A percentile compares a stretch with the other conserved stretches of the same genome.
These are phyloP conservation scores for Naganishia sp. DNA, from an alignment of 1,284 basidiomycete species.

Conservation along the genomic window DNA sequence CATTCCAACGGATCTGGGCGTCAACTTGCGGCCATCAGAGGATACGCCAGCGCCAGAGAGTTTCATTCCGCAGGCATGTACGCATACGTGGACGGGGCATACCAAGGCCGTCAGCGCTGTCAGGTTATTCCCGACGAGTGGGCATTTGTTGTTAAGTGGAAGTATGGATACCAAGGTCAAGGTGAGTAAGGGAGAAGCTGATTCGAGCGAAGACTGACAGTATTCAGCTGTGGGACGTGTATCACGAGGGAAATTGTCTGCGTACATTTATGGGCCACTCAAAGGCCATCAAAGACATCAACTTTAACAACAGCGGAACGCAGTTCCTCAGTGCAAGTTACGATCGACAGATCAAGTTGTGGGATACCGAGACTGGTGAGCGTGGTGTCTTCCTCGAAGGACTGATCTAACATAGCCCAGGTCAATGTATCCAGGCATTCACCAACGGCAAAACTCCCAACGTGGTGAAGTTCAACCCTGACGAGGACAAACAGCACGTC, in stretches of 20 bases:
- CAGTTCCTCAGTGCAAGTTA: constrained; percentile 91
- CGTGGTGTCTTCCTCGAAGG: background rate
- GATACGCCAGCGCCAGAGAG: constrained; percentile 85
- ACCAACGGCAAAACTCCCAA: constrained; percentile 96
- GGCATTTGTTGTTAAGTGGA: constrained; percentile 87
- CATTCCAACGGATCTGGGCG: constrained; percentile 68
- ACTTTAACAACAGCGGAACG: constrained; percentile 88
- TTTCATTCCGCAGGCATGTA: constrained; percentile 91
- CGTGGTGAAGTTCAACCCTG: constrained; percentile 91
- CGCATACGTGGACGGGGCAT: constrained; percentile 97
- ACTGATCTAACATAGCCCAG: constrained; percentile 35
- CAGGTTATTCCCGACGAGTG: constrained; percentile 86
- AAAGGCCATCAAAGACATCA: constrained; percentile 93
- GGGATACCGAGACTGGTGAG: constrained; percentile 93
- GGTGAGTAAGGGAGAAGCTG: constrained; percentile 56
- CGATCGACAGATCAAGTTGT: constrained; percentile 95
- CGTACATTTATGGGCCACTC: constrained; percentile 96
- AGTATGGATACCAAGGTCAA: constrained; percentile 99
- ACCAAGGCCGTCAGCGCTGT: constrained; percentile 95
- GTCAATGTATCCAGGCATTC: constrained; percentile 92
- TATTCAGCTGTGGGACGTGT: constrained; percentile 93
- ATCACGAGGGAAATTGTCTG: constrained; percentile 92
- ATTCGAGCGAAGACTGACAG: constrained; percentile 17
- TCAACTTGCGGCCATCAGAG: constrained; percentile 63
- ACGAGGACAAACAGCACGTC: constrained; percentile 91